phyloP scores from a whole-genome alignment of 2,329 filamentous ascomycete genomes.

The Exophiala sp. region DNA sequence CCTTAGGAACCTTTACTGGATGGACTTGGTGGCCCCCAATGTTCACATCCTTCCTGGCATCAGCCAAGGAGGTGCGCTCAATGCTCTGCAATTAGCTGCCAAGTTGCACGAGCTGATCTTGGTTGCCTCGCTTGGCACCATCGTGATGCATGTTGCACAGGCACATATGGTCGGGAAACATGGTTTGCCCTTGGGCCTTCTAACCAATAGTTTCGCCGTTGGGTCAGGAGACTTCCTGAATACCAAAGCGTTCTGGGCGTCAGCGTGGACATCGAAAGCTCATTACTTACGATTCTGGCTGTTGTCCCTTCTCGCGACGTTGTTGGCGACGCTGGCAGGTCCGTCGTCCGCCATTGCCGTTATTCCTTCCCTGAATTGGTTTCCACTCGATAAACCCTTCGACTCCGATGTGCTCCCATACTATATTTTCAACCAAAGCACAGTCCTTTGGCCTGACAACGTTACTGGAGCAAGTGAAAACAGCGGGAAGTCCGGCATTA shows the following conservation, averaged over 20 bases:
- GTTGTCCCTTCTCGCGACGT: conserved; percentile 22
- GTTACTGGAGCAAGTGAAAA: conserved; percentile 19
- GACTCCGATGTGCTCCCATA: conserved; percentile 13
- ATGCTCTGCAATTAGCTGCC: conserved; percentile 29
- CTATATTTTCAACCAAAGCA: conserved; percentile 21
- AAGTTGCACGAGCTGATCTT: conserved; percentile 30
- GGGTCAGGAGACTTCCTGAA: conserved; percentile 27
- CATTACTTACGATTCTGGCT: conserved; percentile 19
- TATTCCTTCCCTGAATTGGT: conserved; percentile 25
- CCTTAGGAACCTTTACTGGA: conserved; percentile 14
- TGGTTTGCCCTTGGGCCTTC: conserved; percentile 28
- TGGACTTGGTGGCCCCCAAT: conserved; percentile 28
- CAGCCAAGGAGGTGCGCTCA: conserved; percentile 28
- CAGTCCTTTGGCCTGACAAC: conserved; percentile 22
- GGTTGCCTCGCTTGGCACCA: conserved; percentile 28
- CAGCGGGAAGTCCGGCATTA: conserved; percentile 14
- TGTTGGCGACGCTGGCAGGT: conserved; percentile 26
- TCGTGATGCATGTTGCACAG: conserved; percentile 27
- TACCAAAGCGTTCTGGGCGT: conserved; percentile 27
- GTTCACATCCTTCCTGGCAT: conserved; percentile 18
- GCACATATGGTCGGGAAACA: conserved; percentile 23
- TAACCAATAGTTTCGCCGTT: conserved; percentile 27
- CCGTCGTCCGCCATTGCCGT: conserved; percentile 29
- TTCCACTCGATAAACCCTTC: conserved; percentile 18
- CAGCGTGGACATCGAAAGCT: conserved; percentile 15